These are phyloP conservation scores for Hypholoma fasciculare DNA, from an alignment of 768 basidiomycete genomes.

Conservation along the genomic window DNA sequence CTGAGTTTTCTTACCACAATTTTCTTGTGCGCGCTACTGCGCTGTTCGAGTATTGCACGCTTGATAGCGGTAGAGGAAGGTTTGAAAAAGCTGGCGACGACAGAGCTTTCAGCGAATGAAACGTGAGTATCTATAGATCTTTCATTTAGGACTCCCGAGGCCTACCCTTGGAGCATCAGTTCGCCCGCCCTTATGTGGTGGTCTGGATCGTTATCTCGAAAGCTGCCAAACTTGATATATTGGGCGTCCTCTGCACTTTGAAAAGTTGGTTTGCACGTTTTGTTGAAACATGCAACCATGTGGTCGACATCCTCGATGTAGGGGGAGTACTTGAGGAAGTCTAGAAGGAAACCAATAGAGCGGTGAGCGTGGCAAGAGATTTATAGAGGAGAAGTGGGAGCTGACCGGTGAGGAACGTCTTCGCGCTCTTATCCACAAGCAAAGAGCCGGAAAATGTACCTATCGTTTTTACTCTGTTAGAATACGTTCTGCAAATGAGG, in stretches of 20 bases:
- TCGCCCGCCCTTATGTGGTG: conserved; percentile 46
- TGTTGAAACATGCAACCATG: conserved; percentile 45
- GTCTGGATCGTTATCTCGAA: conserved; percentile 37
- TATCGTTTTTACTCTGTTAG: conserved; percentile 12
- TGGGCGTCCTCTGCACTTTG: conserved; percentile 35
- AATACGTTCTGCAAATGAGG: conserved; percentile 2
- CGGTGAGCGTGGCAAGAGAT: no score
- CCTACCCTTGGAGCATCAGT: conserved; percentile 38
- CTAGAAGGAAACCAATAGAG: no score
- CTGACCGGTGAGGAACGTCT: conserved; percentile 37
- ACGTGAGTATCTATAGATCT: conserved; percentile 6
- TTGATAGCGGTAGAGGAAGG: conserved; percentile 13
- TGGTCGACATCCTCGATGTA: conserved; percentile 38
- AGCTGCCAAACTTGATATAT: conserved; percentile 48
- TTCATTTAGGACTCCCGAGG: no score
- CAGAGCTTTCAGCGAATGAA: conserved; percentile 19
- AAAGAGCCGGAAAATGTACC: conserved; percentile 53
- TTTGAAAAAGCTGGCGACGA: conserved; percentile 24
- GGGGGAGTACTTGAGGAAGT: neutral
- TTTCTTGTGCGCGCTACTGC: neutral
- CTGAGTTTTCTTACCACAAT: conserved; percentile 7
- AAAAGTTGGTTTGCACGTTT: conserved; percentile 46
- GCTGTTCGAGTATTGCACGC: conserved; percentile 11
- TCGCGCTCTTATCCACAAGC: conserved; percentile 47
- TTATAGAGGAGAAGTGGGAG: neutral